These are phyloP conservation scores for Monilinia polystroma DNA, from an alignment of 2,329 filamentous ascomycete genomes.

Conservation along the genomic window DNA sequence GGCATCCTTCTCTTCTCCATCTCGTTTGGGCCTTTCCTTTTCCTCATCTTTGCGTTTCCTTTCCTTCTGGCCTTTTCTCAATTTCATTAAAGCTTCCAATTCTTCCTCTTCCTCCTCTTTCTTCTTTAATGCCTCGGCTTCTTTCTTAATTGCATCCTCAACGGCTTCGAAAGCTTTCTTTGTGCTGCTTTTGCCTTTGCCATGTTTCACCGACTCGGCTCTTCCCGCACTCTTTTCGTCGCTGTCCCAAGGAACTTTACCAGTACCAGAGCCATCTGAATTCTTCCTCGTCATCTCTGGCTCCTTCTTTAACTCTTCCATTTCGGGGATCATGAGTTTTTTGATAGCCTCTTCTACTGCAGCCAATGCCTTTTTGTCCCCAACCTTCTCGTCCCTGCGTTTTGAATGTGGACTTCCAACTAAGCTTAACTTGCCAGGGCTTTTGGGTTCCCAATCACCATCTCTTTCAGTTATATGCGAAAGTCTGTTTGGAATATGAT, in stretches of 20 bases:
- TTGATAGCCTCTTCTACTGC: slow-evolving; percentile 23
- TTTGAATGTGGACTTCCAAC: slow-evolving; percentile 19
- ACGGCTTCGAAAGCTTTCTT: slow-evolving; percentile 24
- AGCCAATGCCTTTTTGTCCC: slow-evolving; percentile 22
- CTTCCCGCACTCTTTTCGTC: slow-evolving; percentile 22
- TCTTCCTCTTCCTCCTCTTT: slow-evolving; percentile 23
- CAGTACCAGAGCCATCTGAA: slow-evolving; percentile 15
- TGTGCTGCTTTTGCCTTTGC: slow-evolving; percentile 22
- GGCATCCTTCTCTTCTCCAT: slow-evolving; percentile 19
- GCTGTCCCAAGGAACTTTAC: slow-evolving; percentile 20
- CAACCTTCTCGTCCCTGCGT: slow-evolving; percentile 18
- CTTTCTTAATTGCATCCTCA: slow-evolving; percentile 23
- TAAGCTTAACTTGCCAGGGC: slow-evolving; percentile 5
- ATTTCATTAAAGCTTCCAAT: slow-evolving; percentile 19
- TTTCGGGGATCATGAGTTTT: slow-evolving; percentile 20
- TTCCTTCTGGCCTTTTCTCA: slow-evolving; percentile 20
- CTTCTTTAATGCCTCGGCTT: slow-evolving; percentile 21
- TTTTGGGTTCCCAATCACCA: slow-evolving; percentile 21
- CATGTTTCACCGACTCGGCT: slow-evolving; percentile 16
- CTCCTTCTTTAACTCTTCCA: slow-evolving; percentile 23
- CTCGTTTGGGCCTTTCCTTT: slow-evolving; percentile 20
- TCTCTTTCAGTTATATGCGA: slow-evolving; percentile 23
- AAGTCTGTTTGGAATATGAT: slow-evolving; percentile 20
- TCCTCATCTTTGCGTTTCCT: slow-evolving; percentile 23
- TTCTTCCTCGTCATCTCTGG: slow-evolving; percentile 16